Percentiles rank a stretch among this genome's conserved stretches.
These are phyloP conservation scores for Phialophora tarda DNA, from an alignment of 2,329 filamentous ascomycete species.

Conservation along the genomic window DNA sequence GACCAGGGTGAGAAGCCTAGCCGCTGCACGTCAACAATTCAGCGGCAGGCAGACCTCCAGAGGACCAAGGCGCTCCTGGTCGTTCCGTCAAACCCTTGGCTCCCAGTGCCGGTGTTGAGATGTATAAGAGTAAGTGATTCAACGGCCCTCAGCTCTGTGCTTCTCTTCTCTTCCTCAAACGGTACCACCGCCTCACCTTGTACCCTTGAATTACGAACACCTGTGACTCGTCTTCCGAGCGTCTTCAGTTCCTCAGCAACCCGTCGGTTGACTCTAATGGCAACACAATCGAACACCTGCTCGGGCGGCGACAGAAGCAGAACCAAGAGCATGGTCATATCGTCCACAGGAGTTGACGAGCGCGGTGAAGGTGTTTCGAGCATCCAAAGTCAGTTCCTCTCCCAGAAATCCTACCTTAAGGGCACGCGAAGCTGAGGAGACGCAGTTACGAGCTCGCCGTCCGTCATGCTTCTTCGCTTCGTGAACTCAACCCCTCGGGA, in stretches of 20 bases:
- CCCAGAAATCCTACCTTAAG: neutral
- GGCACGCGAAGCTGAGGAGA: neutral
- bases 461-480: slow-evolving; percentile 4
- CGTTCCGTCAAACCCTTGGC: no score
- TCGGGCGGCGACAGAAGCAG: neutral
- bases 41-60: no score
- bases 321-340: slow-evolving; percentile 12
- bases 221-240: no score
- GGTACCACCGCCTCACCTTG: no score
- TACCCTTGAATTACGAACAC: no score
- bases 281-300: neutral
- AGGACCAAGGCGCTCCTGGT: no score
- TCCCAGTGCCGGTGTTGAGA: no score
- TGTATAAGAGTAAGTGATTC: no score
- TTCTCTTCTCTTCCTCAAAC: no score
- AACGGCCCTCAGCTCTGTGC: no score
- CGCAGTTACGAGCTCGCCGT: neutral
- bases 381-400: neutral
- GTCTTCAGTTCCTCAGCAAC: neutral
- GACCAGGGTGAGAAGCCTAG: no score
- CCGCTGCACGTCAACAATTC: no score
- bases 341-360: neutral
- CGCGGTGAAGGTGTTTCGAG: neutral
- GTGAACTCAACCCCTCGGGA: neutral
- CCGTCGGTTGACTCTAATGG: neutral